A percentile compares a stretch with the other conserved stretches of the same genome.
Conservation (phyloP, 768 basidiomycete genomes). For the Suillus decipiens region DNA sequence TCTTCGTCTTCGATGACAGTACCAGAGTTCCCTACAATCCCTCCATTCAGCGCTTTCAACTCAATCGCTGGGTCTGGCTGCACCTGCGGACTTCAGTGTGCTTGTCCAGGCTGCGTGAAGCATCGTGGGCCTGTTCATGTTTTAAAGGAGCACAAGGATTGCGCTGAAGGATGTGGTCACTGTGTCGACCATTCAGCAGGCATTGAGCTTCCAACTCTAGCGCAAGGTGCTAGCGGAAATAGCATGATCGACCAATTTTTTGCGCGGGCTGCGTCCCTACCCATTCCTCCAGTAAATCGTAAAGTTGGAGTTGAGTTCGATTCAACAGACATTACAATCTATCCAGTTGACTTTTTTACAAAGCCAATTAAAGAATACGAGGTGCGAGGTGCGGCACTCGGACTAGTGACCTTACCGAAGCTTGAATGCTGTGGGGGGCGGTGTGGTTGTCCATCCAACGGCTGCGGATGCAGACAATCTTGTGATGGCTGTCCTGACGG, state of each 20-base stretch:
- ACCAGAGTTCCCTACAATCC: slow-evolving; percentile 58
- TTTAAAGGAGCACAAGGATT: slow-evolving; percentile 33
- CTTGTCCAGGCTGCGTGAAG: slow-evolving; percentile 72
- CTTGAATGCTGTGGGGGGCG: slow-evolving; percentile 66
- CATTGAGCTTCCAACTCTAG: slow-evolving; percentile 42
- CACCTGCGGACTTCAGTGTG: slow-evolving; percentile 68
- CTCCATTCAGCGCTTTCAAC: slow-evolving; percentile 56
- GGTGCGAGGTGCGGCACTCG: slow-evolving; percentile 45
- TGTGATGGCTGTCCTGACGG: slow-evolving; percentile 56
- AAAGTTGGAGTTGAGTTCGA: slow-evolving; percentile 45
- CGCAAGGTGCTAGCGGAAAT: slow-evolving; percentile 13
- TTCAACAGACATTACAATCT: slow-evolving; percentile 51
- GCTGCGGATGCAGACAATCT: slow-evolving; percentile 56
- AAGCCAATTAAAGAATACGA: slow-evolving; percentile 37
- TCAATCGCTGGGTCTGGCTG: slow-evolving; percentile 71
- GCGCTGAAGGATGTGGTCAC: slow-evolving; percentile 54
- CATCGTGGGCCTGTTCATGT: slow-evolving; percentile 60
- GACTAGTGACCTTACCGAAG: slow-evolving; percentile 59
- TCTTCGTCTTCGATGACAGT: slow-evolving; percentile 22
- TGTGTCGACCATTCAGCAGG: slow-evolving; percentile 59
- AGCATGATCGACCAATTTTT: slow-evolving; percentile 64
- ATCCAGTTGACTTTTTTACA: slow-evolving; percentile 40
- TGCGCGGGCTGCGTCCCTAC: slow-evolving; percentile 67
- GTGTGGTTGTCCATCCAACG: slow-evolving; percentile 56
- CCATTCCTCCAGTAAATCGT: slow-evolving; percentile 50